Evolutionary conservation across 2,329 filamentous ascomycete species (phyloP).

Genomic region (Colletotrichum lentis): DNA sequence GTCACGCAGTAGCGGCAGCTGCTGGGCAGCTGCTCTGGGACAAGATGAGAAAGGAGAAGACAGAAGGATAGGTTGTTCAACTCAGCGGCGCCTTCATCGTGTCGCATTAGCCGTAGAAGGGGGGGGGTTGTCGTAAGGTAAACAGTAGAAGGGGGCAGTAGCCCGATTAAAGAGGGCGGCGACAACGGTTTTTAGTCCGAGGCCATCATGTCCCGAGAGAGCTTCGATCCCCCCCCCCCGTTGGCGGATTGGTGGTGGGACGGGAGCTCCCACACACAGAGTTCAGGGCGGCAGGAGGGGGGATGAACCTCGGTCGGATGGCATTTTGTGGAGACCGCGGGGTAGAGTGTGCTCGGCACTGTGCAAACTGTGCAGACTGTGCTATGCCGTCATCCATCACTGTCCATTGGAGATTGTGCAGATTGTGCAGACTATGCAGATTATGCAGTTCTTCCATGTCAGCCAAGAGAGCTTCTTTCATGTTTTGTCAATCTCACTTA

Average conservation of each 20-base stretch:
- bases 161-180: neutral
- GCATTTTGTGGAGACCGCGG: constrained; percentile 15
- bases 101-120: neutral
- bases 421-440: neutral
- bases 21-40: neutral
- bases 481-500: too few species aligned
- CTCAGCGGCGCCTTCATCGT: neutral
- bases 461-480: neutral
- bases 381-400: neutral
- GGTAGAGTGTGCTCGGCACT: neutral
- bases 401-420: neutral
- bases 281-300: constrained; percentile 4
- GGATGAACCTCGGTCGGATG: constrained; percentile 32
- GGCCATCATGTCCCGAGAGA: constrained; percentile 2
- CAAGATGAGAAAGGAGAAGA: neutral
- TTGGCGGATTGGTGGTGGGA: constrained; percentile 6
- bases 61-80: neutral
- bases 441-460: neutral
- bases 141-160: neutral
- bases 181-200: constrained; percentile 6
- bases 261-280: constrained; percentile 11
- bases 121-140: neutral
- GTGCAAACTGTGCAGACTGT: neutral
- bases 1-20: neutral
- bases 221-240: neutral